A percentile compares a stretch with the other conserved stretches of the same genome.
Conservation (phyloP, 2,329 filamentous ascomycete species). For the Calonectria pseudoreteaudii region DNA sequence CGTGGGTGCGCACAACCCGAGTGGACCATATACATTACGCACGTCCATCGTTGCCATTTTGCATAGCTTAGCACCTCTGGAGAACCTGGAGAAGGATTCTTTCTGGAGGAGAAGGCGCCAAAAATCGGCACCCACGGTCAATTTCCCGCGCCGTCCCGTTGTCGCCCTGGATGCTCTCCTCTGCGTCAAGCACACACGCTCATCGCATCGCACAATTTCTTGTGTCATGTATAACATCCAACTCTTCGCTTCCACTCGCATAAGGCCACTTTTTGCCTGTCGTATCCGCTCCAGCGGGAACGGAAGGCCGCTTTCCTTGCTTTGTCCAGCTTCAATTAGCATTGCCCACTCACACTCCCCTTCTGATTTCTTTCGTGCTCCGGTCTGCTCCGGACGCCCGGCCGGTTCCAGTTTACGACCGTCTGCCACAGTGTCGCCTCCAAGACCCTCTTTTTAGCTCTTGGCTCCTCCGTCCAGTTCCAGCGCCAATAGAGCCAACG, state of each 20-base stretch:
- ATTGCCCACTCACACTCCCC: conserved; percentile 15
- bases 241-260: not conserved
- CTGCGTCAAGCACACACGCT: not conserved
- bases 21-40: not conserved
- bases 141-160: not conserved
- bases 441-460: conserved; percentile 26
- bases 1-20: not conserved
- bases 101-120: conserved; percentile 8
- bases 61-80: conserved; percentile 1
- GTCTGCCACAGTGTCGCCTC: conserved; percentile 29
- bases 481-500: conserved; percentile 11
- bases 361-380: conserved; percentile 25
- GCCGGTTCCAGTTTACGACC: conserved; percentile 13
- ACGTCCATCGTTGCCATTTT: not conserved
- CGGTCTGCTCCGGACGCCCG: conserved; percentile 38
- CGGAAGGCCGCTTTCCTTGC: conserved; percentile 3
- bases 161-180: not conserved
- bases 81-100: conserved; percentile 8
- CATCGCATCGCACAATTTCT: not conserved
- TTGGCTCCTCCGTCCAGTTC: conserved; percentile 13
- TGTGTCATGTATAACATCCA: not conserved
- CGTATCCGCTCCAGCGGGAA: not conserved
- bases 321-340: conserved; percentile 23
- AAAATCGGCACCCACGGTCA: not conserved
- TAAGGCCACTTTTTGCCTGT: not conserved